phyloP scores from a whole-genome alignment of 805 yeast species.

The Naumovozyma dairenensis region DNA sequence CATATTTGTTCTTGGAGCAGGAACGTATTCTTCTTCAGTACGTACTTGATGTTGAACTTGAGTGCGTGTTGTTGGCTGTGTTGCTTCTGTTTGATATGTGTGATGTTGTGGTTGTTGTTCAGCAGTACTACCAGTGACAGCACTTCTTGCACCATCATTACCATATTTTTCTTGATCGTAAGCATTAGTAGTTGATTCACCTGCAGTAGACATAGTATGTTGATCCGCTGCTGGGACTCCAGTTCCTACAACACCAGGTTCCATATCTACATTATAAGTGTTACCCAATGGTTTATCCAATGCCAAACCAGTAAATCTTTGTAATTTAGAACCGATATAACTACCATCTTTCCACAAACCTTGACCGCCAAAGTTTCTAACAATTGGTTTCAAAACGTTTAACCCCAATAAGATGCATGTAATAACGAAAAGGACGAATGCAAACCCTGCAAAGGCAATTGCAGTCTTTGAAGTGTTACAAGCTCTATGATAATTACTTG shows the following conservation, averaged over 20 bases:
- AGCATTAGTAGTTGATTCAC: conserved; percentile 1
- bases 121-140: conserved; percentile 7
- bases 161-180: conserved; percentile 8
- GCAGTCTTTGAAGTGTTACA: conserved; percentile 27
- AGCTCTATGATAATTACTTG: conserved; percentile 8
- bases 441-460: conserved; percentile 27
- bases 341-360: conserved; percentile 18
- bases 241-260: conserved; percentile 3
- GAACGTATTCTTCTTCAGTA: too few species aligned
- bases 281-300: conserved; percentile 8
- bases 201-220: conserved; percentile 7
- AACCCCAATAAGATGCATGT: conserved; percentile 18
- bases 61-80: too few species aligned
- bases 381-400: conserved; percentile 25
- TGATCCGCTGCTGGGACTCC: conserved; percentile 2
- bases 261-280: conserved; percentile 2
- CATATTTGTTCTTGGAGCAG: too few species aligned
- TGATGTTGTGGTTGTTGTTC: too few species aligned
- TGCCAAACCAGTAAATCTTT: conserved; percentile 17
- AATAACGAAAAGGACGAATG: conserved; percentile 22
- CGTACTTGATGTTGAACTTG: too few species aligned
- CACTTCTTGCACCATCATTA: conserved; percentile 1
- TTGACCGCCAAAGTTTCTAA: conserved; percentile 11
- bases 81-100: too few species aligned
- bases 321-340: conserved; percentile 13